Evolutionary conservation across 2,329 filamentous ascomycete genomes (phyloP), one percentile per base, ranked within the genome.

Genomic region (Diaporthe caulivora): DNA sequence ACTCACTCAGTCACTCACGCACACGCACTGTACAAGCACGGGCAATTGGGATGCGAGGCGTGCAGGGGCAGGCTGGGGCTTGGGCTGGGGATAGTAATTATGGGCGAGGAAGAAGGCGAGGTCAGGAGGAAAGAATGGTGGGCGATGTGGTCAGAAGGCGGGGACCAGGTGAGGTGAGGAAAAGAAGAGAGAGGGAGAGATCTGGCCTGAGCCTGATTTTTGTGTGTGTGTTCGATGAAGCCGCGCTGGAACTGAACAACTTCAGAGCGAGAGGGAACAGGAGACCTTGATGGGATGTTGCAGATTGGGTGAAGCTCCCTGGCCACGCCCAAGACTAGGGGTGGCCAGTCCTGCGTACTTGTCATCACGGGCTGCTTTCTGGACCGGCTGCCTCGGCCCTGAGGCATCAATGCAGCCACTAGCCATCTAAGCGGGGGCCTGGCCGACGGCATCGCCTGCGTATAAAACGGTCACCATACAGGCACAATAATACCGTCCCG

Each of bases 271-370:
- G 69, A 60, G 55, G 69, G 58, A 53, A 53, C 55, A 62, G 55
- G 69, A 71, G 69, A 71, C 68, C 62, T 71, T 62, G 68, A 71
- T 71, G 68, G 68, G 69, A 71, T 71, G 69, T 71, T 71, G 69
- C 69, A 71, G 69, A 71, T 71, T 71, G 69, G 69, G 69, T 71
- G 69, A 71, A 71, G 69, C 69, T 71, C 69, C 47, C 49, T 58
- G 69, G 69, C 24, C 69, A 62, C 51, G 40, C 31, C 62, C 55
- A 53, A 62, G 44, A 71, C 55, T 44, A 47, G 69, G 69, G 55
- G 49, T 4, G 69, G 18, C 55, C 55, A 53, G 7, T 24, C 49
- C 69, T 62, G 69, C 58, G 69, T 60, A 71, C 17, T 31, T 53
- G 53, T 71, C 55, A 71, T 37, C 69, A 71, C 55, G 69, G 68